phyloP scores from a whole-genome alignment of 2,329 filamentous ascomycete genomes.

The Exutisphaerella laricina region DNA sequence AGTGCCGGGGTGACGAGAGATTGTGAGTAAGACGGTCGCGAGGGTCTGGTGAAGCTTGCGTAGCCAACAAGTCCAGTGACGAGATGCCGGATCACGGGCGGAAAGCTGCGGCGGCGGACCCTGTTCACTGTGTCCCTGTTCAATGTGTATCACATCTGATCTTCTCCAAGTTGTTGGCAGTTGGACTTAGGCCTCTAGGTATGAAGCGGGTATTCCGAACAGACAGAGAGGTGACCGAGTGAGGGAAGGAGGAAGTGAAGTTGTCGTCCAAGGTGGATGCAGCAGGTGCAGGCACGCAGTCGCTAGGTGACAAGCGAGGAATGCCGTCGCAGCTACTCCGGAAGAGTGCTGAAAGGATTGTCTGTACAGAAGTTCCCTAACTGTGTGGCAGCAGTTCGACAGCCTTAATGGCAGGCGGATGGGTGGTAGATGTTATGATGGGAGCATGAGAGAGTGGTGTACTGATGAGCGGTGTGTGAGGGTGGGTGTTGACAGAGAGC shows the following conservation, averaged over 20 bases:
- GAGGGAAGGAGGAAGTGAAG: neutral
- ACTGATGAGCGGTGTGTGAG: conserved; percentile 4
- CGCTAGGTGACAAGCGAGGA: neutral
- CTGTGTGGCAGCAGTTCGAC: neutral
- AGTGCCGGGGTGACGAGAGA: conserved; percentile 2
- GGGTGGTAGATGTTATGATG: neutral
- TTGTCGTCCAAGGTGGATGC: neutral
- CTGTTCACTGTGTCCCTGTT: conserved; percentile 12
- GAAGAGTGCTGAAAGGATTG: no score
- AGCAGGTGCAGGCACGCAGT: neutral
- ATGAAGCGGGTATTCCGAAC: neutral
- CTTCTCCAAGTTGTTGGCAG: conserved; percentile 1
- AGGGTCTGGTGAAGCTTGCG: conserved; percentile 12
- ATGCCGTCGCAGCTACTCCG: conserved; percentile 5
- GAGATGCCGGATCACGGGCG: conserved; percentile 14
- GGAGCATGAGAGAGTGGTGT: neutral
- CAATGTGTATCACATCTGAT: conserved; percentile 16
- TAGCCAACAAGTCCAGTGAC: conserved; percentile 14
- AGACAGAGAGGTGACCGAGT: neutral
- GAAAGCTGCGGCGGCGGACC: conserved; percentile 15
- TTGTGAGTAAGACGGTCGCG: conserved; percentile 6
- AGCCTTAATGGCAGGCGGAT: conserved; percentile 2
- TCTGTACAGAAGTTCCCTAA: neutral
- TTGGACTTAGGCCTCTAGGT: conserved; percentile 4
- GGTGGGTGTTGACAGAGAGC: no score